Evolutionary conservation across 2,329 filamentous ascomycete species (phyloP).

Genomic region (Zymoseptoria passerinii): DNA sequence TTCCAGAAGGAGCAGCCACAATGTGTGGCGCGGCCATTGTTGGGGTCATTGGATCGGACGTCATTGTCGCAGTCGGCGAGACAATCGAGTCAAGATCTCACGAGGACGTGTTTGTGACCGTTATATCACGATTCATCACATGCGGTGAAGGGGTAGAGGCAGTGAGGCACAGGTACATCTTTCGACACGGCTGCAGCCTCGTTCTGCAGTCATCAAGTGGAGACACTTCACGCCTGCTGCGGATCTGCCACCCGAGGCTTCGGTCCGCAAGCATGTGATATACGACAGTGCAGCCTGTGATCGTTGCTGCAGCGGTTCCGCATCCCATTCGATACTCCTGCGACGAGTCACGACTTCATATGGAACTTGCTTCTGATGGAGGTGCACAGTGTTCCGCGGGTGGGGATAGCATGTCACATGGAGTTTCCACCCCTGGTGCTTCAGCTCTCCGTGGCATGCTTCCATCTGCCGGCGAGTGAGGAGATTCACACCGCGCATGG

Average conservation of each 20-base stretch:
- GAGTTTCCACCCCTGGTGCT: not conserved
- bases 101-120: not conserved
- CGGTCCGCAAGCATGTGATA: not conserved
- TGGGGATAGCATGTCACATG: not conserved
- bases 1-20: not conserved
- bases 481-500: not conserved
- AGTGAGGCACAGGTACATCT: not conserved
- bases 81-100: not conserved
- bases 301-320: not conserved
- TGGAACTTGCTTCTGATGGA: not conserved
- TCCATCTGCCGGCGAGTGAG: not conserved
- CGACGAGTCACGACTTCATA: not conserved
- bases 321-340: not conserved
- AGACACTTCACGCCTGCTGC: not conserved
- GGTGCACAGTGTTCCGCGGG: too few relatives aligned
- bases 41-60: not conserved
- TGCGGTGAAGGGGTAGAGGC: not conserved
- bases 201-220: not conserved
- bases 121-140: too few relatives aligned
- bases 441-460: not conserved
- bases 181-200: not conserved
- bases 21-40: not conserved
- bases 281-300: not conserved
- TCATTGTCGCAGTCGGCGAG: not conserved
- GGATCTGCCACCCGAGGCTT: not conserved